phyloP scores from a whole-genome alignment of 1,139 yeast genomes.

The Blastobotrys serpentis region DNA sequence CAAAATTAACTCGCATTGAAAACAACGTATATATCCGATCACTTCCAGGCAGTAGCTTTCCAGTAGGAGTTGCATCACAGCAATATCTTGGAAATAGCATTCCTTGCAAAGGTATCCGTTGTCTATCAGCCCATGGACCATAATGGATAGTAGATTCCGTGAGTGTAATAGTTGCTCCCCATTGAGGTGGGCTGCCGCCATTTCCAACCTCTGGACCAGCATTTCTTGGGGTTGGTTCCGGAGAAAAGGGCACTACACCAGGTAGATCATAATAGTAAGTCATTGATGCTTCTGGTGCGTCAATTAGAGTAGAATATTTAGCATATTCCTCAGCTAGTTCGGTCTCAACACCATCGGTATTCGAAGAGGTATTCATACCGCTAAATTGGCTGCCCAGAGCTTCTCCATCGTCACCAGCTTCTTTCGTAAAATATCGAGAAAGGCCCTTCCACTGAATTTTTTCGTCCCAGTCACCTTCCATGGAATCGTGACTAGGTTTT shows the following conservation, averaged over 20 bases:
- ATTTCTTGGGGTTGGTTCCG: conserved; percentile 8
- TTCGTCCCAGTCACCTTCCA: conserved; percentile 14
- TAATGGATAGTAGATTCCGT: conserved; percentile 69
- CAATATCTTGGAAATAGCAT: conserved; percentile 69
- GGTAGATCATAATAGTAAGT: conserved; percentile 69
- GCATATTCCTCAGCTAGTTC: conserved; percentile 70
- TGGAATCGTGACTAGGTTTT: conserved; percentile 10
- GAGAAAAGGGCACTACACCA: conserved; percentile 52
- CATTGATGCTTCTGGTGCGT: conserved; percentile 55
- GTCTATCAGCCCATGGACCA: conserved; percentile 96
- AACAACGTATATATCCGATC: conserved; percentile 57
- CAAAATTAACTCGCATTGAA: conserved; percentile 50
- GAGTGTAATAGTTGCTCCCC: conserved; percentile 61
- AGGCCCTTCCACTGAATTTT: conserved; percentile 45
- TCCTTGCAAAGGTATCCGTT: conserved; percentile 62
- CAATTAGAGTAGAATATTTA: conserved; percentile 70
- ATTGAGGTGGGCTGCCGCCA: conserved; percentile 56
- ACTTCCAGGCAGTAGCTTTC: conserved; percentile 49
- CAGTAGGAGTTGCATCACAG: conserved; percentile 53
- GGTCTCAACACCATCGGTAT: conserved; percentile 38
- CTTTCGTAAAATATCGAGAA: conserved; percentile 37
- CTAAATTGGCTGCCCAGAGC: no score
- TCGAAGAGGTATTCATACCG: conserved; percentile 21
- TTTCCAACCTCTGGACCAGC: conserved; percentile 51
- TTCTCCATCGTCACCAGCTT: conserved; percentile 21